These are phyloP conservation scores for Fraxinus excelsior DNA, from an alignment of 257 asterid species.

Conservation along the genomic window DNA sequence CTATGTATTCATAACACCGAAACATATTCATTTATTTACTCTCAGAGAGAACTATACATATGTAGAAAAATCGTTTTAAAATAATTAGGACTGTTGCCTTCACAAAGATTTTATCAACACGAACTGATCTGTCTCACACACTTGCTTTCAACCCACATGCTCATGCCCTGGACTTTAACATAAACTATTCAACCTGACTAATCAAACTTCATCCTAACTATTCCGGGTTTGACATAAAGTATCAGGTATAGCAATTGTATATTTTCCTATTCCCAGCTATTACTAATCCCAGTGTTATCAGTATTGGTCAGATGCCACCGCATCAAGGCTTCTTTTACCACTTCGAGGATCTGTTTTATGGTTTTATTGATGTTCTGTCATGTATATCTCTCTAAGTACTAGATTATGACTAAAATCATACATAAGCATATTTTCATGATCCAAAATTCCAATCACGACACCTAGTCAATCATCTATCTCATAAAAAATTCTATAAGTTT, in stretches of 20 bases:
- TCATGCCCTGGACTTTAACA: background rate
- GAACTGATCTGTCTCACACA: background rate
- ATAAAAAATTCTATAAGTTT: background rate
- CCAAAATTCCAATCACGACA: background rate
- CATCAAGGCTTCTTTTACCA: background rate
- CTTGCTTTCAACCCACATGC: background rate
- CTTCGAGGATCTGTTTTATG: background rate
- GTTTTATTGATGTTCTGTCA: background rate
- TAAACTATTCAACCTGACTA: background rate
- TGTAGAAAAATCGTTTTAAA: background rate
- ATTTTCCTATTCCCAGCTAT: background rate
- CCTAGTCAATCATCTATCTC: background rate
- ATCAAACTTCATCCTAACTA: background rate
- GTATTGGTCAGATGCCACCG: background rate
- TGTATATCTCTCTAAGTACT: background rate
- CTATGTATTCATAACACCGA: background rate
- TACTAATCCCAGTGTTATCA: background rate
- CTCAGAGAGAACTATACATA: background rate
- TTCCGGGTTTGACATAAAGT: background rate
- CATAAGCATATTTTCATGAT: background rate
- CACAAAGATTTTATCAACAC: background rate
- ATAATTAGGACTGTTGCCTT: background rate
- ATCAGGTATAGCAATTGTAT: background rate
- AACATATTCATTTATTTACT: background rate
- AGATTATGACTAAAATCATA: background rate